Evolutionary conservation across 2,329 filamentous ascomycete species (phyloP).

Genomic region (Paecilomyces sp.): DNA sequence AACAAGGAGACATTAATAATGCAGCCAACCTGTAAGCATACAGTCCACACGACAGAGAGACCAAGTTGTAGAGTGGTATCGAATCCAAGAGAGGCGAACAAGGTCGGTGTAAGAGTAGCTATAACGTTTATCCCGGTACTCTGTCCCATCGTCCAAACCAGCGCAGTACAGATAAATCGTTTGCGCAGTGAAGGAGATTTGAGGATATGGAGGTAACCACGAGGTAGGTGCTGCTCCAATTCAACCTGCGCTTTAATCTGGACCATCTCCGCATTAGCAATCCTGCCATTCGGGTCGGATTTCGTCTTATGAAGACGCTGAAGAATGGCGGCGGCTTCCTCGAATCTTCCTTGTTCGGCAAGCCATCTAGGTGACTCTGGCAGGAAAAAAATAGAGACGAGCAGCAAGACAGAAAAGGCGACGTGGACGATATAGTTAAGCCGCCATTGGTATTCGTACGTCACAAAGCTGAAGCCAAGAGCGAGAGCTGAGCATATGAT

Average conservation of each 20-base stretch:
- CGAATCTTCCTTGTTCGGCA: constrained; percentile 13
- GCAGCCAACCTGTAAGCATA: constrained; percentile 18
- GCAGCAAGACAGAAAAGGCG: constrained; percentile 5
- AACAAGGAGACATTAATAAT: constrained; percentile 18
- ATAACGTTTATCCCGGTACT: constrained; percentile 22
- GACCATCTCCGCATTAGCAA: constrained; percentile 18
- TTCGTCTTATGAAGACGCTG: constrained; percentile 15
- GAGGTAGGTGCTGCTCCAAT: constrained; percentile 11
- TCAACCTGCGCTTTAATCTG: constrained; percentile 24
- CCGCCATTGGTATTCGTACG: constrained; percentile 14
- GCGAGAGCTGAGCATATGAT: constrained; percentile 12
- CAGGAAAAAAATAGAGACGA: constrained; percentile 4
- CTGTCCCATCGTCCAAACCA: constrained; percentile 23
- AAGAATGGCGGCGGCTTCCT: constrained; percentile 13
- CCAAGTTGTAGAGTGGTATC: constrained; percentile 18
- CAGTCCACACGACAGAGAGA: constrained; percentile 19
- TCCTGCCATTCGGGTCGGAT: constrained; percentile 11
- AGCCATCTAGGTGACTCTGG: constrained; percentile 13
- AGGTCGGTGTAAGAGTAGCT: constrained; percentile 20
- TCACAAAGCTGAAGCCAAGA: constrained; percentile 15
- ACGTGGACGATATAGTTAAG: constrained; percentile 14
- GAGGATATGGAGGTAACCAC: constrained; percentile 20
- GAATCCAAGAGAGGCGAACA: constrained; percentile 25
- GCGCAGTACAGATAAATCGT: constrained; percentile 18
- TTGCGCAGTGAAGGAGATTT: constrained; percentile 17